phyloP scores from a whole-genome alignment of 306 rosid genomes.

The Prunus kanzakura region DNA sequence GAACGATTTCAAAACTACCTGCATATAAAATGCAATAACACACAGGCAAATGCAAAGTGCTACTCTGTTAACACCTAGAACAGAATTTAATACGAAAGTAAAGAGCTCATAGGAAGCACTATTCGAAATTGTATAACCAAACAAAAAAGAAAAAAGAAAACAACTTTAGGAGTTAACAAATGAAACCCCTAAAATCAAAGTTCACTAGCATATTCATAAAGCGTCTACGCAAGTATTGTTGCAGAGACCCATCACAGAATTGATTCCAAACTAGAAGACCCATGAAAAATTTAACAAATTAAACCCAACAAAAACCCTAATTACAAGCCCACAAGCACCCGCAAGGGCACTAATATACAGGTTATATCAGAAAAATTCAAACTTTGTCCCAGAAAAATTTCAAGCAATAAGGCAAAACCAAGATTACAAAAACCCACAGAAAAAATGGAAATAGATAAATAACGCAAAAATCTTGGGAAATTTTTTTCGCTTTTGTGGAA shows the following conservation, averaged over 20 bases:
- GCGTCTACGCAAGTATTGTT: not conserved
- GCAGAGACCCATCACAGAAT: not conserved
- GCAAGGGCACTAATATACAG: conserved; percentile 8
- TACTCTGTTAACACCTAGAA: not conserved
- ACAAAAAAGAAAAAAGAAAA: not conserved
- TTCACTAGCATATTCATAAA: not conserved
- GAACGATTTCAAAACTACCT: conserved; percentile 24
- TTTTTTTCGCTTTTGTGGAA: not conserved
- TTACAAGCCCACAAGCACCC: not conserved
- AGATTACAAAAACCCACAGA: conserved; percentile 10
- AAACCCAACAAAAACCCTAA: conserved; percentile 23
- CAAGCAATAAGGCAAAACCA: conserved; percentile 30
- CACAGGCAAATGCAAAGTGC: conserved; percentile 8
- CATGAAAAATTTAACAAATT: not conserved
- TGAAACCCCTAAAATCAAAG: not conserved
- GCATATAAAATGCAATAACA: not conserved
- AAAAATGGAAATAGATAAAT: not conserved
- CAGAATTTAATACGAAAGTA: not conserved
- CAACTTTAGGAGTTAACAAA: not conserved
- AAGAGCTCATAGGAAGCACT: not conserved
- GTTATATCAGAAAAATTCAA: conserved; percentile 15
- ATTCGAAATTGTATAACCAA: not conserved
- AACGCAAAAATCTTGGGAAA: not conserved
- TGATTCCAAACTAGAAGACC: conserved; percentile 4
- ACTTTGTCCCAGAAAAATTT: conserved; percentile 13